These are phyloP conservation scores for Entomortierella beljakovae DNA, from an alignment of 192 early-diverging fungal species.

Conservation along the genomic window DNA sequence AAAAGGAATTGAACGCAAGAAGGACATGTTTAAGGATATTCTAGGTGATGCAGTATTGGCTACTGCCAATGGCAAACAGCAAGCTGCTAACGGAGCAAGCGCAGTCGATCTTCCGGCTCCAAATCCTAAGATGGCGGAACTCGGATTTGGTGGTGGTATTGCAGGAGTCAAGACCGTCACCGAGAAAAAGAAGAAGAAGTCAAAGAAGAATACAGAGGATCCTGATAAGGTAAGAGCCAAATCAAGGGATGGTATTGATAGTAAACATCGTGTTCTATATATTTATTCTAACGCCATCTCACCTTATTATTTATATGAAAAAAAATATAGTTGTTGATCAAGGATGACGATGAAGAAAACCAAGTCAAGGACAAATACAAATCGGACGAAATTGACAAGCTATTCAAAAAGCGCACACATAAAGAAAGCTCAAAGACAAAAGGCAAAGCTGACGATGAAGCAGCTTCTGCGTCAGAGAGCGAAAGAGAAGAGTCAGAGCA, in stretches of 20 bases:
- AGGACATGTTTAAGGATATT: conserved; percentile 86
- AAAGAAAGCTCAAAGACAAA: conserved; percentile 9
- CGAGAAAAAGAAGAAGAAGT: conserved; percentile 62
- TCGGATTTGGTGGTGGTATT: conserved; percentile 65
- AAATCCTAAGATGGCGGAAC: conserved; percentile 64
- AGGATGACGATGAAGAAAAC: conserved; percentile 49
- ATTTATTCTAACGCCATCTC: not conserved
- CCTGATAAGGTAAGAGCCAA: conserved; percentile 43
- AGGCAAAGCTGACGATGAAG: conserved; percentile 5
- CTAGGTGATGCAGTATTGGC: conserved; percentile 61
- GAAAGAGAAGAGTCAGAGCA: conserved; percentile 29
- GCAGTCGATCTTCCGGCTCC: conserved; percentile 41
- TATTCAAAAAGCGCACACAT: conserved; percentile 60
- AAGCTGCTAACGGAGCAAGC: conserved; percentile 17
- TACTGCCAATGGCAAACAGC: conserved; percentile 46
- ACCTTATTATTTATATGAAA: not conserved
- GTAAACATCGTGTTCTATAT: not conserved
- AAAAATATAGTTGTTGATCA: conserved; percentile 32
- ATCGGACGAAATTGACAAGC: conserved; percentile 63
- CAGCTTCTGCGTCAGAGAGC: conserved; percentile 32
- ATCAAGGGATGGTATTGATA: conserved; percentile 25
- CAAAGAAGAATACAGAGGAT: conserved; percentile 60
- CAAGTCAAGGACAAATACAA: conserved; percentile 53
- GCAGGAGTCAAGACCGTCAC: conserved; percentile 51
- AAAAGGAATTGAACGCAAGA: conserved; percentile 77